Conservation (phyloP, 164 flowering plant species). For the Vitis riparia region DNA sequence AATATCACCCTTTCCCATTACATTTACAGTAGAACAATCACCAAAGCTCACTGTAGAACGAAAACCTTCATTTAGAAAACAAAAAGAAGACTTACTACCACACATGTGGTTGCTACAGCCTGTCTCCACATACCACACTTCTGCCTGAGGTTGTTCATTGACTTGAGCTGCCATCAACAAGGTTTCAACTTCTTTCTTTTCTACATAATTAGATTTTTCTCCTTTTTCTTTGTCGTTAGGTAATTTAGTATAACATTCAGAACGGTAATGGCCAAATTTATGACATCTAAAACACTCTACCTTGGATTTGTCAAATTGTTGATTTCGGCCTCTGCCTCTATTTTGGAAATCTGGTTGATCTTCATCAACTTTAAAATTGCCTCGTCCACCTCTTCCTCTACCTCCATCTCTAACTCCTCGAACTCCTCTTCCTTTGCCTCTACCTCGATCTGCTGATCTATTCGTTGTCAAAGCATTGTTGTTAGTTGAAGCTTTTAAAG, state of each 20-base stretch:
- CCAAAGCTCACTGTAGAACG: not conserved
- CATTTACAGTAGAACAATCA: not conserved
- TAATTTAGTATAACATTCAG: not conserved
- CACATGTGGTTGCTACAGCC: not conserved
- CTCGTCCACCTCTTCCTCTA: slow-evolving; percentile 5
- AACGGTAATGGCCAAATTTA: not conserved
- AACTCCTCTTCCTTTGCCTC: slow-evolving; percentile 1
- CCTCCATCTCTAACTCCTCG: slow-evolving; percentile 14
- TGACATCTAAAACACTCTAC: slow-evolving; percentile 26
- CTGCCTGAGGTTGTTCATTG: not conserved
- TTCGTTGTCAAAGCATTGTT: no score
- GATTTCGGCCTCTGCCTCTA: slow-evolving; percentile 10
- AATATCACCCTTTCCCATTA: slow-evolving; percentile 15
- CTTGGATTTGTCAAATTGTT: slow-evolving; percentile 22
- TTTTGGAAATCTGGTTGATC: slow-evolving; percentile 5
- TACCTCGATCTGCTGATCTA: no score
- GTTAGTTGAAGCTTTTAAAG: slow-evolving; percentile 20
- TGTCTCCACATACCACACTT: slow-evolving; percentile 16
- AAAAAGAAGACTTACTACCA: slow-evolving; percentile 17
- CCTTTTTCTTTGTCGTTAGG: slow-evolving; percentile 12
- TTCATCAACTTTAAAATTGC: slow-evolving; percentile 4
- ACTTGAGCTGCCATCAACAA: slow-evolving; percentile 11
- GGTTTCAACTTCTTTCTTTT: slow-evolving; percentile 10
- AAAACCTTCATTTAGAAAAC: slow-evolving; percentile 13
- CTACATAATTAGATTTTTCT: slow-evolving; percentile 11